Evolutionary conservation across 495 filamentous ascomycete genomes (phyloP).

Genomic region (Penicillium argentinense): DNA sequence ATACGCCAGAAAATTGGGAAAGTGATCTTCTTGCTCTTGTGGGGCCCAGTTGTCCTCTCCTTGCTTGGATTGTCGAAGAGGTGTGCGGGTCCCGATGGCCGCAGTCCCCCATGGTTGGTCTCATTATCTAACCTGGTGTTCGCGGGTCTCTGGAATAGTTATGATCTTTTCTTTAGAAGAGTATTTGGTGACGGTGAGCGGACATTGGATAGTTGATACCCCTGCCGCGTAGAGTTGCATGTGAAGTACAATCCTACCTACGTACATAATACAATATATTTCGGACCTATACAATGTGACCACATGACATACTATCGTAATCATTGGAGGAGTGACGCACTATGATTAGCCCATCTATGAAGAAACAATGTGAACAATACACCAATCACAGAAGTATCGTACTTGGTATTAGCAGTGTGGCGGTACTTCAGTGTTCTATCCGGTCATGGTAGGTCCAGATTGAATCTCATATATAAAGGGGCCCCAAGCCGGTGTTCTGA

Average conservation of each 20-base stretch:
- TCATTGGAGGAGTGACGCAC: too few species aligned
- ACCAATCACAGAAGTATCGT: too few species aligned
- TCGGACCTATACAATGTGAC: background rate
- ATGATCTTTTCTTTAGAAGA: constrained; percentile 66
- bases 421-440: too few species aligned
- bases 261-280: background rate
- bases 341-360: too few species aligned
- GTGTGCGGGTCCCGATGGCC: constrained; percentile 63
- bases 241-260: background rate
- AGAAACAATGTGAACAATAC: too few species aligned
- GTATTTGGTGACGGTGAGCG: constrained; percentile 90
- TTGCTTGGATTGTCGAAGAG: constrained; percentile 46
- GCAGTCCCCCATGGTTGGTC: constrained; percentile 66
- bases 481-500: too few species aligned
- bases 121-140: constrained; percentile 47
- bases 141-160: constrained; percentile 64
- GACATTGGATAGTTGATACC: constrained; percentile 45
- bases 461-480: too few species aligned
- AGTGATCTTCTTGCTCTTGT: constrained; percentile 57
- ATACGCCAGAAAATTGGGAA: constrained; percentile 63
- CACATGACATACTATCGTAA: too few species aligned
- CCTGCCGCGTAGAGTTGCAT: constrained; percentile 3
- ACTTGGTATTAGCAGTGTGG: too few species aligned
- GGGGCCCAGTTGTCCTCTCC: constrained; percentile 56
- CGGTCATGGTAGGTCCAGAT: too few species aligned